Evolutionary conservation across 345 rosid genomes (phyloP).

Genomic region (Carallia brachiata): DNA sequence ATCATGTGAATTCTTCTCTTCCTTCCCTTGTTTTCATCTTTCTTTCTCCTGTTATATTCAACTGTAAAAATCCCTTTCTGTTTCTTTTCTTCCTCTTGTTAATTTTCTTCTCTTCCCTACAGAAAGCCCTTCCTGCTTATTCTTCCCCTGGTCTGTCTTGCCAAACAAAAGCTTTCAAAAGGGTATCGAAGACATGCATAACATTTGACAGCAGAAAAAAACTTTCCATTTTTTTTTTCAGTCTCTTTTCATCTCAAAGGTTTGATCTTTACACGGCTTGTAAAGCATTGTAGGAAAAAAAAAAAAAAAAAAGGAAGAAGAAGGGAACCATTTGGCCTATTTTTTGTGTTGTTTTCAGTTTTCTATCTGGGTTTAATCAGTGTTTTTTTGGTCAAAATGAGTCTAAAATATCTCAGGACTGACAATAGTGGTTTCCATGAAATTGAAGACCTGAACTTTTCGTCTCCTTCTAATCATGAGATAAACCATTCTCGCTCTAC

Average conservation of each 20-base stretch:
- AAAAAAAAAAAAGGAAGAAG: no score
- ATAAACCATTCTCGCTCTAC: slow-evolving; percentile 25
- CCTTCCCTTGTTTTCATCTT: neutral
- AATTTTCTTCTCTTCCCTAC: neutral
- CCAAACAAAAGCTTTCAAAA: neutral
- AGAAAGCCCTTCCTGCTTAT: neutral
- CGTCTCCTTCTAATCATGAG: slow-evolving; percentile 17
- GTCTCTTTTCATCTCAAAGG: neutral
- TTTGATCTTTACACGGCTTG: neutral
- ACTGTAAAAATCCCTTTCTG: neutral
- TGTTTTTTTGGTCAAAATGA: slow-evolving; percentile 30
- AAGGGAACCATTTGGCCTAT: neutral
- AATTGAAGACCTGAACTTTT: slow-evolving; percentile 26
- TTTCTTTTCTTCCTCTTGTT: neutral
- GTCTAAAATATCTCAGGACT: slow-evolving; percentile 18
- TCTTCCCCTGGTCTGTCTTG: neutral
- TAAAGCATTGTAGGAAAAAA: slow-evolving; percentile 8
- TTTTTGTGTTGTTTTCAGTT: neutral
- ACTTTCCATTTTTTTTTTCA: neutral
- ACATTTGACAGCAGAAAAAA: slow-evolving; percentile 1
- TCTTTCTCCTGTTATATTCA: neutral
- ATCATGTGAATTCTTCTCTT: slow-evolving; percentile 30
- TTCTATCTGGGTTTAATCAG: neutral
- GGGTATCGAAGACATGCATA: neutral
- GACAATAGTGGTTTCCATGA: slow-evolving; percentile 21